Percentiles rank a stretch among this genome's conserved stretches.
phyloP scores from a whole-genome alignment of 2,329 filamentous ascomycete genomes.

The Intubia oerlemansii region DNA sequence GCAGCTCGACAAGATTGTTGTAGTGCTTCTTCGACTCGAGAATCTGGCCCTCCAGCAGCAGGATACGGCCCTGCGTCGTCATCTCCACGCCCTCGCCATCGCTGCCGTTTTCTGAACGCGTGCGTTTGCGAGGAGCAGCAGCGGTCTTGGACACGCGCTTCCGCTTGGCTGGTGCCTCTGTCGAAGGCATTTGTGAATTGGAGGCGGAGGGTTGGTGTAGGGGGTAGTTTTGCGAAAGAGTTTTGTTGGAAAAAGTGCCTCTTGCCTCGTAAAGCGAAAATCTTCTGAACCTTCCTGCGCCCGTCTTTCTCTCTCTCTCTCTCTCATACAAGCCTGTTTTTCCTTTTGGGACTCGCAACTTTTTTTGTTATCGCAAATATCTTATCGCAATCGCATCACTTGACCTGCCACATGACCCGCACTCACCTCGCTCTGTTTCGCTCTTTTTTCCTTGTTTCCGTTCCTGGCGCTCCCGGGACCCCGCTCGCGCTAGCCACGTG shows the following conservation, averaged over 20 bases:
- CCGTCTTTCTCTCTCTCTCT: too few relatives aligned
- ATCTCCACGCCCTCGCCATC: constrained; percentile 20
- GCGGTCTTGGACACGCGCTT: constrained; percentile 24
- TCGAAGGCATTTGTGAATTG: too few relatives aligned
- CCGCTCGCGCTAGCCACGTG: too few relatives aligned
- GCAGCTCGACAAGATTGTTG: constrained; percentile 64
- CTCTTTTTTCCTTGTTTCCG: too few relatives aligned
- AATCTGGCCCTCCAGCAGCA: constrained; percentile 61
- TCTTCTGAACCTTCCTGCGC: too few relatives aligned
- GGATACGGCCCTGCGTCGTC: constrained; percentile 38
- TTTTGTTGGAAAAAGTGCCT: too few relatives aligned
- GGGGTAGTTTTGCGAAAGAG: too few relatives aligned
- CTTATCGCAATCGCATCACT: background rate
- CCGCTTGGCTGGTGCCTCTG: constrained; percentile 20
- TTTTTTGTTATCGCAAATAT: constrained; percentile 1
- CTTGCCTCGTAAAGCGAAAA: too few relatives aligned
- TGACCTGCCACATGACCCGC: background rate
- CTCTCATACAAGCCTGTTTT: background rate
- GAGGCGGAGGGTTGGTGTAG: too few relatives aligned
- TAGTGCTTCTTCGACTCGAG: constrained; percentile 74
- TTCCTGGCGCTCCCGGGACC: too few relatives aligned
- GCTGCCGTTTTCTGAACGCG: constrained; percentile 15
- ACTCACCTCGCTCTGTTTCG: too few relatives aligned
- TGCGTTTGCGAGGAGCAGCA: constrained; percentile 27
- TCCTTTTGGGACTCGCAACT: too few relatives aligned